Evolutionary conservation across 2,329 filamentous ascomycete species (phyloP), one percentile per base, ranked within the genome.

Genomic region (Onygena corvina): DNA sequence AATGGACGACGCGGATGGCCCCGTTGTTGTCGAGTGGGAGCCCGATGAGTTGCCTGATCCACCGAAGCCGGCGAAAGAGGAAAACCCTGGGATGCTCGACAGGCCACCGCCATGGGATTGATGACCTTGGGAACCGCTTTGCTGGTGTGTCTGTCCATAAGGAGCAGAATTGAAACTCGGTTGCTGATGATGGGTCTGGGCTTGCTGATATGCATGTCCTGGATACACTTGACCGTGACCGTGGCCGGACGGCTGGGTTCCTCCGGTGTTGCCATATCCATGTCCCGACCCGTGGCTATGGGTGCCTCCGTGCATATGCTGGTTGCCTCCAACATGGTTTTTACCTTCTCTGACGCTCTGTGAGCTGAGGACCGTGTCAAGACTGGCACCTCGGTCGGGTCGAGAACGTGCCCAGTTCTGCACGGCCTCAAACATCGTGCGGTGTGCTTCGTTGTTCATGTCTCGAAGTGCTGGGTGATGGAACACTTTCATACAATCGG

Each of bases 391-490:
- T 36, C 80, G 79, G 53, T 83, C 80, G 2, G 80, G 73, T 50
- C 82, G 76, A 56, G 81, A 76, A 46, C 86, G 76, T 0, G 79
- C 82, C 90, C 90, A 98, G 52, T 77, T 75, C 59, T 84, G 77
- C 1, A 98, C 87, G 0, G 84, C 86, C 49, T 80, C 75, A 68
- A 86, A 96, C 92, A 98, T 98, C 47, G 81, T 81, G 38, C 79
- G 76, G 56, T 96, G 92, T 23, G 92, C 81, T 62, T 94, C 85
- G 50, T 85, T 71, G 50, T 74, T 72, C 49, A 84, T 80, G 57
- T 92, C 77, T 20, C 90, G 82, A 25, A 87, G 72, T 4, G 84
- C 84, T 1, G 92, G 92, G 62, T 98, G 92, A 64, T 98, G 92
- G 70, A 96, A 94, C 8, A 86, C 81, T 20, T 79, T 78, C 42